Conservation (phyloP, 352 stramenopile genomes). For the Phytopythium ostracodes region DNA sequence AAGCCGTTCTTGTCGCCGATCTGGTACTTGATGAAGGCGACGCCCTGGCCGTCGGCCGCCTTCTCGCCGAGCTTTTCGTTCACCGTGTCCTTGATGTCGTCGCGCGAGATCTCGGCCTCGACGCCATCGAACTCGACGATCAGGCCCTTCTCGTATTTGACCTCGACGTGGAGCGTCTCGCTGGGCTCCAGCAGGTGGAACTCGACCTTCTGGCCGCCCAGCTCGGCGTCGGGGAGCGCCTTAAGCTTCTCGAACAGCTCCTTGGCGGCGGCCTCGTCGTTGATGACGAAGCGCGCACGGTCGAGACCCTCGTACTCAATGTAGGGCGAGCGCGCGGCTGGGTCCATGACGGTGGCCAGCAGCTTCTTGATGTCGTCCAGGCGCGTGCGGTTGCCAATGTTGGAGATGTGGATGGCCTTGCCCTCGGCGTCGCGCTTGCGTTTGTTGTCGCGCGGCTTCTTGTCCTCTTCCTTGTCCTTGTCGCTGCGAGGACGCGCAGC, state of each 20-base stretch:
- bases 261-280: slow-evolving; percentile 34
- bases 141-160: slow-evolving; percentile 82
- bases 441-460: slow-evolving; percentile 54
- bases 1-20: slow-evolving; percentile 65
- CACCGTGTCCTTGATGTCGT: slow-evolving; percentile 85
- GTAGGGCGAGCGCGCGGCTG: slow-evolving; percentile 50
- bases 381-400: slow-evolving; percentile 65
- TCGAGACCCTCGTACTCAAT: slow-evolving; percentile 83
- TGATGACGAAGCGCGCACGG: slow-evolving; percentile 64
- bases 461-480: slow-evolving; percentile 28
- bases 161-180: slow-evolving; percentile 71
- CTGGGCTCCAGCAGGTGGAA: slow-evolving; percentile 72
- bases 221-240: slow-evolving; percentile 45
- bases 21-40: slow-evolving; percentile 87
- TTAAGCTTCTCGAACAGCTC: slow-evolving; percentile 73
- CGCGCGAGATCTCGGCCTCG: slow-evolving; percentile 70
- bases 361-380: slow-evolving; percentile 86
- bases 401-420: slow-evolving; percentile 81
- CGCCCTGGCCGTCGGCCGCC: slow-evolving; percentile 46
- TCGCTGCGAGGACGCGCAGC: slow-evolving; percentile 57
- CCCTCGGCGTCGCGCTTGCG: slow-evolving; percentile 63
- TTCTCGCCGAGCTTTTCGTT: slow-evolving; percentile 81
- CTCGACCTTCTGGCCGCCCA: slow-evolving; percentile 69
- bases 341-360: slow-evolving; percentile 47
- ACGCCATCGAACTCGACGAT: slow-evolving; percentile 83